Percentiles rank a stretch among this genome's conserved stretches.
Evolutionary conservation across 169 alveolate species (phyloP).

Genomic region (Plasmodium malariae): DNA sequence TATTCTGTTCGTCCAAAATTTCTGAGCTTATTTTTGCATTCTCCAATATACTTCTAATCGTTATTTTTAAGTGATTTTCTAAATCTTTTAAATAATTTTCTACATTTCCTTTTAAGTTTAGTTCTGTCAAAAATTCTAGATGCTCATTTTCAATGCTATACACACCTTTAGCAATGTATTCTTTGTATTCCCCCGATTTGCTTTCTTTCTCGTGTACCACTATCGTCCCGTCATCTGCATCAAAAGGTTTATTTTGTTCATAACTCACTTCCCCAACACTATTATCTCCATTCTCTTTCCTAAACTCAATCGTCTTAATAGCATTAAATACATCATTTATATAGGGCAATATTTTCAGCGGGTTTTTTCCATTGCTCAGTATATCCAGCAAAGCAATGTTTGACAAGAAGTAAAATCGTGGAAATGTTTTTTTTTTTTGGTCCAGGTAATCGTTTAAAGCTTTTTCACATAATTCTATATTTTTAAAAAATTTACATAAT

Average conservation of each 20-base stretch:
- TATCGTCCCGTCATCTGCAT: neutral
- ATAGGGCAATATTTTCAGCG: slow-evolving; percentile 83
- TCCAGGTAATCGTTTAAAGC: slow-evolving; percentile 96
- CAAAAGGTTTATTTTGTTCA: neutral
- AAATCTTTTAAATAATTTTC: slow-evolving; percentile 65
- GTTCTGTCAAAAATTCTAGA: slow-evolving; percentile 30
- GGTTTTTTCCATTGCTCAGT: slow-evolving; percentile 95
- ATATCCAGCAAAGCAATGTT: slow-evolving; percentile 96
- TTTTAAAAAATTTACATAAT: slow-evolving; percentile 89
- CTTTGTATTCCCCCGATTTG: slow-evolving; percentile 2
- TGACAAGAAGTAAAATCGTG: slow-evolving; percentile 97
- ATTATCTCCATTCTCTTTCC: neutral
- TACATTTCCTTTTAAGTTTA: slow-evolving; percentile 52
- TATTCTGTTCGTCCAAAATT: slow-evolving; percentile 56
- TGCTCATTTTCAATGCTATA: slow-evolving; percentile 73
- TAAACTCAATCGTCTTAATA: slow-evolving; percentile 49
- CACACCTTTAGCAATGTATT: slow-evolving; percentile 62
- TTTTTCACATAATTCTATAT: slow-evolving; percentile 95
- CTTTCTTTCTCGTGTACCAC: neutral
- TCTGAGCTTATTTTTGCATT: slow-evolving; percentile 57
- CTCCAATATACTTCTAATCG: slow-evolving; percentile 86
- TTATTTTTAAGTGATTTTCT: slow-evolving; percentile 78
- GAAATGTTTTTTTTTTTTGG: slow-evolving; percentile 96
- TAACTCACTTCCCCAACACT: neutral
- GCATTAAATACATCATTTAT: slow-evolving; percentile 66